Conservation (phyloP, 768 basidiomycete species). For the Tephrocybe sp. region DNA sequence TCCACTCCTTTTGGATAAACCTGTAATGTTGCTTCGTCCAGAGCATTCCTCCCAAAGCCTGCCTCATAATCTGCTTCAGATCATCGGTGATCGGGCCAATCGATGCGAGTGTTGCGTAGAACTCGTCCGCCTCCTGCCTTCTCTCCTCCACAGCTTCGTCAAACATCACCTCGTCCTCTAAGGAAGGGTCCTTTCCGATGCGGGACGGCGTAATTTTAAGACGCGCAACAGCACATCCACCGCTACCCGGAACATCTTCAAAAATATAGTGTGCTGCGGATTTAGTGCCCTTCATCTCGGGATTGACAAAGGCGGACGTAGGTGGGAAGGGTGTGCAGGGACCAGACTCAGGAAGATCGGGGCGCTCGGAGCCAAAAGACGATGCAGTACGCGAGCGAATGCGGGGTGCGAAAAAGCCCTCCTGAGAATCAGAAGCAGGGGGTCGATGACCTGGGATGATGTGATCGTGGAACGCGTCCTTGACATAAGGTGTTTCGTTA, state of each 20-base stretch:
- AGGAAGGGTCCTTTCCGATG: slow-evolving; percentile 69
- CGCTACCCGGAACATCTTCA: slow-evolving; percentile 79
- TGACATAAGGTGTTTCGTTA: slow-evolving; percentile 81
- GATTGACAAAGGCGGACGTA: slow-evolving; percentile 71
- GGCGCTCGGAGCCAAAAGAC: slow-evolving; percentile 34
- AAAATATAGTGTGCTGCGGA: slow-evolving; percentile 91
- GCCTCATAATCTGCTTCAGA: slow-evolving; percentile 92
- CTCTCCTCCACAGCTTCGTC: slow-evolving; percentile 89
- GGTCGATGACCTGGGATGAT: slow-evolving; percentile 87
- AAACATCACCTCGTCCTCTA: slow-evolving; percentile 86
- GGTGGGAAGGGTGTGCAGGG: slow-evolving; percentile 60
- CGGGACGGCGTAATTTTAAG: slow-evolving; percentile 84
- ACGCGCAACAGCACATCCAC: slow-evolving; percentile 93
- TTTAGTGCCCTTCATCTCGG: slow-evolving; percentile 86
- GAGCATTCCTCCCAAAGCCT: slow-evolving; percentile 94
- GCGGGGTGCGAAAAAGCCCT: slow-evolving; percentile 44
- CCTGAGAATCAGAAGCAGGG: slow-evolving; percentile 40
- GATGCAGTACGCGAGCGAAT: slow-evolving; percentile 52
- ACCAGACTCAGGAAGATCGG: slow-evolving; percentile 47
- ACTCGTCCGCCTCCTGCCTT: slow-evolving; percentile 92
- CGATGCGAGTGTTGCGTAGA: slow-evolving; percentile 79
- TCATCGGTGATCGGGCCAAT: slow-evolving; percentile 89
- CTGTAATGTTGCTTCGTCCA: slow-evolving; percentile 99
- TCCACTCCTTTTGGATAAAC: slow-evolving; percentile 96
- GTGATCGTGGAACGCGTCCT: slow-evolving; percentile 98